Evolutionary conservation across 352 stramenopile species (phyloP).

Genomic region (Elongisporangium prolatum): DNA sequence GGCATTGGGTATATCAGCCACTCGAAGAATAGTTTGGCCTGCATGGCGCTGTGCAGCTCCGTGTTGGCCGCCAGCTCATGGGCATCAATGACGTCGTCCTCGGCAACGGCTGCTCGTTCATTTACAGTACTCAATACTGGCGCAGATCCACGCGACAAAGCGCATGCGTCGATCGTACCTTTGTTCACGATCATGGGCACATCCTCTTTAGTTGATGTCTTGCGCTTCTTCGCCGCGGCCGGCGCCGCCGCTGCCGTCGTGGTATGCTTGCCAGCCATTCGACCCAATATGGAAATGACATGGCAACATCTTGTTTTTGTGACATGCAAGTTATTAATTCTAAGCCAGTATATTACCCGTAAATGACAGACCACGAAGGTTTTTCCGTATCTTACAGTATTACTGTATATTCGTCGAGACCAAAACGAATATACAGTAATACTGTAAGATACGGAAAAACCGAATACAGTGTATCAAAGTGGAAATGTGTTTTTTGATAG

Average conservation of each 20-base stretch:
- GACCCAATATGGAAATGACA: background rate
- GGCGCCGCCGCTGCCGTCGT: slow-evolving; percentile 7
- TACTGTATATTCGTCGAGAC: too few relatives aligned
- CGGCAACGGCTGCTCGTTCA: slow-evolving; percentile 13
- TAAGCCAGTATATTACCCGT: background rate
- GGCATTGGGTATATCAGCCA: slow-evolving; percentile 86
- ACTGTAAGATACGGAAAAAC: too few relatives aligned
- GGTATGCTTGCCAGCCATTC: slow-evolving; percentile 36
- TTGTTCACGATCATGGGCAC: slow-evolving; percentile 36
- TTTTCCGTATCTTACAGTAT: too few relatives aligned
- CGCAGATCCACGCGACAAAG: background rate
- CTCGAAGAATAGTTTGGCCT: slow-evolving; percentile 70
- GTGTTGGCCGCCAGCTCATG: slow-evolving; percentile 51
- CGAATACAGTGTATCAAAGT: too few relatives aligned
- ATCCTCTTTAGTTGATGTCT: slow-evolving; percentile 27
- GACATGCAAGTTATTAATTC: background rate
- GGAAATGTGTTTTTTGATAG: too few relatives aligned
- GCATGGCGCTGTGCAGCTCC: slow-evolving; percentile 62
- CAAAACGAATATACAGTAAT: too few relatives aligned
- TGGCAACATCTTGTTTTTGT: background rate
- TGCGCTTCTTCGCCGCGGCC: slow-evolving; percentile 51
- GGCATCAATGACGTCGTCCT: slow-evolving; percentile 51
- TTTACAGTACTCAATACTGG: background rate
- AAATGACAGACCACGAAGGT: too few relatives aligned
- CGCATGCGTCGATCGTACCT: slow-evolving; percentile 4